phyloP scores from a whole-genome alignment of 2,329 filamentous ascomycete species.

The Stromatinia cepivora region DNA sequence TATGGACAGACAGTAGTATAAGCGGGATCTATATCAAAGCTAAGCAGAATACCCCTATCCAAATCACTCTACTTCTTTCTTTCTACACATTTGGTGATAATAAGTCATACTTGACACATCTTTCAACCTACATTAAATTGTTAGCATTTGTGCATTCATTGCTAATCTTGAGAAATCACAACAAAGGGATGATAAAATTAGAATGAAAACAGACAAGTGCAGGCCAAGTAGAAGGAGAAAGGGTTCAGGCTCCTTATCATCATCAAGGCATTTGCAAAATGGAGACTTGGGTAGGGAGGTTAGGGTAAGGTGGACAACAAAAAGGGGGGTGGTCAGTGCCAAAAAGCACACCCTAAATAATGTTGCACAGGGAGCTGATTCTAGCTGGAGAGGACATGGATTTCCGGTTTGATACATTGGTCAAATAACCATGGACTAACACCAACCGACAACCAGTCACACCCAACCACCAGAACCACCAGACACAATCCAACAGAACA shows the following conservation, averaged over 20 bases:
- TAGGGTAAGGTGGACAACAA: not conserved
- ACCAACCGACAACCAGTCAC: too few species aligned
- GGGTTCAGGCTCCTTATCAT: not conserved
- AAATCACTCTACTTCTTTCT: not conserved
- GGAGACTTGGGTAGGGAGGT: not conserved
- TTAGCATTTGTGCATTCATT: not conserved
- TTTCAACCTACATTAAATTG: constrained; percentile 23
- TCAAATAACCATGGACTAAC: too few species aligned
- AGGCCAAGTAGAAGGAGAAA: not conserved
- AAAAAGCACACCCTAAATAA: not conserved
- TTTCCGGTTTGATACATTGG: not conserved
- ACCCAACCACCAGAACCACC: not conserved
- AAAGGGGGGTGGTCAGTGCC: not conserved
- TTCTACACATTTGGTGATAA: constrained; percentile 28
- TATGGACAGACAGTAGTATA: not conserved
- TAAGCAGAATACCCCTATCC: not conserved
- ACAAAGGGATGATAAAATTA: not conserved
- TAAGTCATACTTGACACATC: constrained; percentile 29
- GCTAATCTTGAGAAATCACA: not conserved
- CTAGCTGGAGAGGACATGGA: not conserved
- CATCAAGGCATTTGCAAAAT: not conserved
- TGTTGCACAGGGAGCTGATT: not conserved
- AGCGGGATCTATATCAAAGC: not conserved
- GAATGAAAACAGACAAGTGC: not conserved
- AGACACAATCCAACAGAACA: not conserved